These are phyloP conservation scores for Magnolia officinalis DNA, from an alignment of 164 flowering plant genomes.

Conservation along the genomic window DNA sequence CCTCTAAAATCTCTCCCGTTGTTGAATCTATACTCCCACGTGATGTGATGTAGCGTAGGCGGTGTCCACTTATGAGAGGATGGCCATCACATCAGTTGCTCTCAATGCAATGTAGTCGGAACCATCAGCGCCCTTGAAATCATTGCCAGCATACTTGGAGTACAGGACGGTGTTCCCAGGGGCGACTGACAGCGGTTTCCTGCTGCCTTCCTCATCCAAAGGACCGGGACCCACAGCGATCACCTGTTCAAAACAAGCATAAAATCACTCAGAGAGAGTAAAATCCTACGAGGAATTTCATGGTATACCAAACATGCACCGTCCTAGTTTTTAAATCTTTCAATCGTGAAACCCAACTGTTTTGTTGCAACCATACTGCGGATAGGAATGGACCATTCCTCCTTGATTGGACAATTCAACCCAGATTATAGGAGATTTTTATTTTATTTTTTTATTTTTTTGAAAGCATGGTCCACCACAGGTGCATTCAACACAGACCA, in stretches of 20 bases:
- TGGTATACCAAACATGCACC: too few species aligned
- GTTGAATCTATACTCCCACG: neutral
- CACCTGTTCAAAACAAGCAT: slow-evolving; percentile 34
- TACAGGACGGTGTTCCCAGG: slow-evolving; percentile 73
- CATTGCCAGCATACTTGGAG: slow-evolving; percentile 90
- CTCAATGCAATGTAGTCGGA: slow-evolving; percentile 69
- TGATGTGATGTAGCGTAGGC: too few species aligned
- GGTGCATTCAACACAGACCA: too few species aligned
- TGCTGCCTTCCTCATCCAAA: slow-evolving; percentile 76
- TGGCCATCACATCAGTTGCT: slow-evolving; percentile 83
- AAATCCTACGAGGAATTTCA: neutral
- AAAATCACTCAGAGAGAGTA: too few species aligned
- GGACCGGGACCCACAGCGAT: slow-evolving; percentile 86
- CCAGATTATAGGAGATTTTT: too few species aligned
- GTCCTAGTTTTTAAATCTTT: too few species aligned
- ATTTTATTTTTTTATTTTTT: too few species aligned
- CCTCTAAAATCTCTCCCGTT: neutral
- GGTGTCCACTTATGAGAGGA: slow-evolving; percentile 37
- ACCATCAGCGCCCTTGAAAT: slow-evolving; percentile 82
- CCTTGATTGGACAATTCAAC: too few species aligned
- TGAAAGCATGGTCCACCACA: too few species aligned
- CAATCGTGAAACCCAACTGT: too few species aligned
- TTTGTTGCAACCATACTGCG: too few species aligned
- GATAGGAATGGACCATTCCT: too few species aligned
- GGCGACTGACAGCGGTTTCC: slow-evolving; percentile 49